Percentiles rank a stretch among this genome's conserved stretches.
These are phyloP conservation scores for Chlorella sp. DNA, from an alignment of 139 green algal genomes.

Conservation along the genomic window DNA sequence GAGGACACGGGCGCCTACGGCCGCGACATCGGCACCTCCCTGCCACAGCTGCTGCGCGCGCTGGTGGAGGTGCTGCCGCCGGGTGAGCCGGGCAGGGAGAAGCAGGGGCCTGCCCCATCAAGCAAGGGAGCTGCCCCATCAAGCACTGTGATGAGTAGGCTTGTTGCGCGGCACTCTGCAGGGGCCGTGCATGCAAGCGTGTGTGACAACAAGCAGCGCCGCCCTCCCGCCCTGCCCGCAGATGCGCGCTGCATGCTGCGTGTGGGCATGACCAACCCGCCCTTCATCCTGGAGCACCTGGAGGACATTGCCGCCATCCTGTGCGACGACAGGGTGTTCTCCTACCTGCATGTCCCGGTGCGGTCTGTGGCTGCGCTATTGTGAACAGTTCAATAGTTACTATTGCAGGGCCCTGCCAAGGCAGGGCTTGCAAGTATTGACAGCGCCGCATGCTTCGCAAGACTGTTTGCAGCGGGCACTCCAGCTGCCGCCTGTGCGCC, in stretches of 20 bases:
- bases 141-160: too few relatives aligned
- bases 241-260: slow-evolving; percentile 83
- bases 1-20: slow-evolving; percentile 95
- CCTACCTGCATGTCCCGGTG: slow-evolving; percentile 94
- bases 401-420: too few relatives aligned
- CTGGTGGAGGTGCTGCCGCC: slow-evolving; percentile 78
- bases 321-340: slow-evolving; percentile 81
- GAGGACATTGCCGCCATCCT: slow-evolving; percentile 63
- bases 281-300: slow-evolving; percentile 93
- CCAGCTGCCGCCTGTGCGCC: too few relatives aligned
- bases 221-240: not conserved
- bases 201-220: too few relatives aligned
- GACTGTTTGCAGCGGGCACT: too few relatives aligned
- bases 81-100: not conserved
- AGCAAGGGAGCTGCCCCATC: too few relatives aligned
- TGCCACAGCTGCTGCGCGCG: slow-evolving; percentile 73
- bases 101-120: too few relatives aligned
- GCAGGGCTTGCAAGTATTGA: too few relatives aligned
- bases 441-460: too few relatives aligned
- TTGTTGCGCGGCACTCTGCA: too few relatives aligned
- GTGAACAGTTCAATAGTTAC: too few relatives aligned
- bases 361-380: not conserved
- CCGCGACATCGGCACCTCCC: slow-evolving; percentile 82
- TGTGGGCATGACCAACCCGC: slow-evolving; percentile 96
- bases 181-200: too few relatives aligned